phyloP scores from a whole-genome alignment of 2,329 filamentous ascomycete species.

The Peltaster fructicola region DNA sequence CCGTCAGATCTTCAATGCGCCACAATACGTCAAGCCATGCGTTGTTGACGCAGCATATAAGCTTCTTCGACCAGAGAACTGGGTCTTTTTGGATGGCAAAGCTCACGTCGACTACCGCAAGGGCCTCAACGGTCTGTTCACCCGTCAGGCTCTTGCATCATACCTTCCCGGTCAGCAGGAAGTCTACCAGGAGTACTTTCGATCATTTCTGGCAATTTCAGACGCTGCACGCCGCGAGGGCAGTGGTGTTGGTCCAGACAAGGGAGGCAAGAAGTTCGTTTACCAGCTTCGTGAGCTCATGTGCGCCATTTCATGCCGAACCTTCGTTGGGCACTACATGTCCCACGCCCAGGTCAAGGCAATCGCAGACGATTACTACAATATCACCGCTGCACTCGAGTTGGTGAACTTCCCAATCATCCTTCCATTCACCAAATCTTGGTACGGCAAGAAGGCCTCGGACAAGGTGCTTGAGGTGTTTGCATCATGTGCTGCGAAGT shows the following conservation, averaged over 20 bases:
- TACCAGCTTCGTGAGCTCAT: constrained; percentile 81
- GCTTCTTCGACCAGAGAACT: constrained; percentile 79
- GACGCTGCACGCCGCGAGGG: constrained; percentile 23
- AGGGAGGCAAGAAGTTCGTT: constrained; percentile 72
- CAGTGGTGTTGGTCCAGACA: constrained; percentile 23
- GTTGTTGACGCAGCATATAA: constrained; percentile 91
- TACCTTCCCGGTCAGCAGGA: constrained; percentile 90
- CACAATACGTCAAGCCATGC: constrained; percentile 79
- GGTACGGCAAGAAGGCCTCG: constrained; percentile 91
- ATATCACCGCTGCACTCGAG: constrained; percentile 87
- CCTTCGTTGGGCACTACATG: constrained; percentile 95
- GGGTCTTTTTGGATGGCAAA: constrained; percentile 94
- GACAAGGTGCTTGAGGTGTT: constrained; percentile 87
- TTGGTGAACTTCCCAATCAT: constrained; percentile 98
- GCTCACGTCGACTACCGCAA: constrained; percentile 94
- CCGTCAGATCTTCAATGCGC: constrained; percentile 92
- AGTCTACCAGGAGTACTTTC: constrained; percentile 76
- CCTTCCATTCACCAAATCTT: constrained; percentile 83
- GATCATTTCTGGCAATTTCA: constrained; percentile 59
- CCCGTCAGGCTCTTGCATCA: constrained; percentile 65
- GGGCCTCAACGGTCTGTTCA: constrained; percentile 88
- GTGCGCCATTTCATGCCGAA: constrained; percentile 85
- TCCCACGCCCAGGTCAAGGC: constrained; percentile 77
- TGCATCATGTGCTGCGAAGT: constrained; percentile 77
- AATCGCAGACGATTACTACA: constrained; percentile 91